Evolutionary conservation across 2,329 filamentous ascomycete genomes (phyloP), one percentile per base, ranked within the genome.

Genomic region (Aurifilum marmelostoma): DNA sequence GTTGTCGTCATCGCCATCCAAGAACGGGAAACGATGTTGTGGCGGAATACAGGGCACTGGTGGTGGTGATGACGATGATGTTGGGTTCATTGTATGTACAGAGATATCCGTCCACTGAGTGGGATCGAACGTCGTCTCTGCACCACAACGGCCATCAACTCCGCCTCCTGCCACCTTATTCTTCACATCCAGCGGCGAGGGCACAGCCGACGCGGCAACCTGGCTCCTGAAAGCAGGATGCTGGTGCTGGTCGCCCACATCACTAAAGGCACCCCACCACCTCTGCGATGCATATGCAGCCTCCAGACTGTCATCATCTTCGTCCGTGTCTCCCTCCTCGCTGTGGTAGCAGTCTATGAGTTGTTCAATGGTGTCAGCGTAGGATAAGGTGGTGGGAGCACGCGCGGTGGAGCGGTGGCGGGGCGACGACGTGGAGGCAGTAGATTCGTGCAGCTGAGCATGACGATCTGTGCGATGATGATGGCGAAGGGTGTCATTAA

Each of bases 251-350:
- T 62, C 61, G 39, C 32, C 50, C 50, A 68, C 61, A 16, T 68
- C 68, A 47, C 65, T 64, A n/a, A 68, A 70, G n/a, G 37, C 32
- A 34, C 67, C 60, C 56, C 68, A 70, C 69, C 69, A 70, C 27
- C 39, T 56, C 54, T 68, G 47, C 34, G 68, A 54, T 12, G 54
- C 56, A 41, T 63, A 32, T 18, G 61, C 67, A 18, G 61, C 61
- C 7, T 32, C 54, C 11, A 59, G 56, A 32, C 62, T 58, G 12
- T 47, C 29, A 62, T 68, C 69, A 47, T 34, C 34, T 8, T 34
- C 34, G 34, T 34, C n/a, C 34, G 34, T 34, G 21, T 47, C 41
- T 4, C 16, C 65, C 24, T 62, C 59, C 2, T 27, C 24, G 34
- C n/a, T 37, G 34, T 27, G n/a, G n/a, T 65, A 54, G 8, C 47